Base-by-base conservation (phyloP, 495 filamentous ascomycete species). In the Aspergillus leporis region DNA sequence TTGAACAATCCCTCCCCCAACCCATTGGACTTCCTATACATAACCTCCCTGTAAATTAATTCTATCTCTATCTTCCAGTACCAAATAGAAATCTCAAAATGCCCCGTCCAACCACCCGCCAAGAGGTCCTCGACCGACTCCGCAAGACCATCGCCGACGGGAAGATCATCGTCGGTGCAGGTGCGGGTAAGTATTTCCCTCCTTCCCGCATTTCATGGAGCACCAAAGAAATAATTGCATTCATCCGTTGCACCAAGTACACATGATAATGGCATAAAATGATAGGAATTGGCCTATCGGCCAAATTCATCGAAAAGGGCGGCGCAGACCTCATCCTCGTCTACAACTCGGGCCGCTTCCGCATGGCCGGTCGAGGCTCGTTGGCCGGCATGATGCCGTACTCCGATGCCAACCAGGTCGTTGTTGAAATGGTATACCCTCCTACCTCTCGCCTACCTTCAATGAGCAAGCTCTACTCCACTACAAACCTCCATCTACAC, bases 321-420 rank as follows among this genome's bases (percentile, higher is more conserved):
- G 85, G 87, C 57, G 81, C 75, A 50, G 86, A 90, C 61, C 78
- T 89, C 25, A 87, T 90, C 55, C 81, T 90, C 56, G 76, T 90
- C 70, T 90, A 90, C 76, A 90, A 90, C 72, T 84, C 81, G 36
- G 88, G 87, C 2, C 82, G 87, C 23, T 91, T 87, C 72, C 85
- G 86, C 32, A 90, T 91, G 88, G 87, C 87, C 3, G 87, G 87
- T 1, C 74, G 83, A 21, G 87, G 87, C 1, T 88, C 85, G 6
- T 73, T 89, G n/a, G 86, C 87, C 0, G 88, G 87, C 0, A 68
- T 91, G 51, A 85, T 91, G 81, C 87, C 87, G 1, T 91, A 88
- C 71, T 83, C 85, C 8, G 85, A 90, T 66, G 87, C 87, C 4
- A 90, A 90, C 68, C 80, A 82, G 22, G 83, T 88, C 16, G 86